Evolutionary conservation across 768 basidiomycete genomes (phyloP), one percentile per base, ranked within the genome.

Genomic region (Auriscalpium vulgare): DNA sequence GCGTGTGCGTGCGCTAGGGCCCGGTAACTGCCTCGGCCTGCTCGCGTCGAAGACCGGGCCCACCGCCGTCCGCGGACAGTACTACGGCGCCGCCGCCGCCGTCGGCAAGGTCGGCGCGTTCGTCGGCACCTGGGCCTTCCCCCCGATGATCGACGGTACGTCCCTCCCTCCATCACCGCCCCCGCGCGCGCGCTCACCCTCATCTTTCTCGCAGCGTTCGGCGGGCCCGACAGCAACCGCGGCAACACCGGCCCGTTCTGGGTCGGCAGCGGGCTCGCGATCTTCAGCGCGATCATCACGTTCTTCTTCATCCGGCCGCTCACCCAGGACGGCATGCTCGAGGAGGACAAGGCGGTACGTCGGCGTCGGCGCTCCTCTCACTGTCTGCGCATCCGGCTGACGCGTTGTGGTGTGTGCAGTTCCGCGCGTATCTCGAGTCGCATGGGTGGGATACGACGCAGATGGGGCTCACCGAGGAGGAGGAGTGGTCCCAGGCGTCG

Each of bases 241-340:
- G 87, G 85, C 48, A 85, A 87, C 66, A 92, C 91, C 0, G 90
- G 91, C n/a, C 90, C 90, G 13, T 92, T 92, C 79, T 91, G 86
- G 88, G 68, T 92, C 59, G 91, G 78, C n/a, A 88, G 87, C 61
- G 87, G 85, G 40, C 78, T 97, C 49, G 91, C 91, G 4, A 60
- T 95, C 47, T 59, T 92, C 51, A 90, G 88, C 57, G 93, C 94
- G 3, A 21, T 83, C 7, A 71, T 91, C 60, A 84, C 85, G 1
- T 77, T 84, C 61, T 68, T 90, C 69, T 84, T 89, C 70, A 80
- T 97, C 64, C 75, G 74, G 45, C 90, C 91, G 40, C 76, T 94
- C 54, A 72, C 74, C 16, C 80, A 83, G 37, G 90, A 94, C 57
- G 87, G 88, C 37, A 91, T 93, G 90, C 74, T 68, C 19, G 76